These are phyloP conservation scores for Bretschneidera sinensis DNA, from an alignment of 345 rosid species.

Conservation along the genomic window DNA sequence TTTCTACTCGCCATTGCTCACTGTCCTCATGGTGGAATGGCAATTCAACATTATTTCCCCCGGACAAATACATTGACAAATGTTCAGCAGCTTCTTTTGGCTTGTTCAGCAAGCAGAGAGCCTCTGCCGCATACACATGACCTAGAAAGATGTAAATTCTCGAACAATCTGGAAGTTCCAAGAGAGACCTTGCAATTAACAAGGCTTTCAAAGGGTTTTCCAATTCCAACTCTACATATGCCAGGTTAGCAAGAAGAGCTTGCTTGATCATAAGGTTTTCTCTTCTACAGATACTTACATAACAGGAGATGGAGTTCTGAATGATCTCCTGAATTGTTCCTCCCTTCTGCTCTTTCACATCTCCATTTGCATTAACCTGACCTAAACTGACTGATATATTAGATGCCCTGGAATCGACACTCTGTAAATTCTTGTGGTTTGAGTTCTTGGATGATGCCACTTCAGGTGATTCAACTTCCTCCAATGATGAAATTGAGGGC, in stretches of 20 bases:
- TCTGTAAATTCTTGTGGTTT: slow-evolving; percentile 35
- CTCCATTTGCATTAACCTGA: slow-evolving; percentile 60
- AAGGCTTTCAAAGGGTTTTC: slow-evolving; percentile 82
- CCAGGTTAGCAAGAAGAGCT: slow-evolving; percentile 72
- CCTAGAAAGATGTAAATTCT: slow-evolving; percentile 70
- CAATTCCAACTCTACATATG: slow-evolving; percentile 84
- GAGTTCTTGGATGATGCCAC: slow-evolving; percentile 24
- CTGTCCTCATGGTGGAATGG: slow-evolving; percentile 73
- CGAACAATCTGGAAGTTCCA: slow-evolving; percentile 65
- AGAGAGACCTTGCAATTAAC: slow-evolving; percentile 58
- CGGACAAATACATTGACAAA: slow-evolving; percentile 59
- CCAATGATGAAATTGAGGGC: slow-evolving; percentile 36
- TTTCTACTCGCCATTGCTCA: slow-evolving; percentile 52
- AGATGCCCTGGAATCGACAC: slow-evolving; percentile 38
- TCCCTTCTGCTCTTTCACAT: slow-evolving; percentile 68
- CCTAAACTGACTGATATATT: slow-evolving; percentile 33
- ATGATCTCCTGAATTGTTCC: slow-evolving; percentile 60
- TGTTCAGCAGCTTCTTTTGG: slow-evolving; percentile 78
- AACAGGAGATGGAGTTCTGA: slow-evolving; percentile 53
- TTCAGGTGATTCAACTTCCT: slow-evolving; percentile 45
- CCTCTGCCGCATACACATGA: slow-evolving; percentile 88
- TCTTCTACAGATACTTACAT: slow-evolving; percentile 40
- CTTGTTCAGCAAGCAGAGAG: slow-evolving; percentile 79
- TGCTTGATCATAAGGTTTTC: slow-evolving; percentile 64
- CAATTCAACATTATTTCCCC: slow-evolving; percentile 48